phyloP scores from a whole-genome alignment of 176 grass and related monocot genomes.

The Triticum turgidum region DNA sequence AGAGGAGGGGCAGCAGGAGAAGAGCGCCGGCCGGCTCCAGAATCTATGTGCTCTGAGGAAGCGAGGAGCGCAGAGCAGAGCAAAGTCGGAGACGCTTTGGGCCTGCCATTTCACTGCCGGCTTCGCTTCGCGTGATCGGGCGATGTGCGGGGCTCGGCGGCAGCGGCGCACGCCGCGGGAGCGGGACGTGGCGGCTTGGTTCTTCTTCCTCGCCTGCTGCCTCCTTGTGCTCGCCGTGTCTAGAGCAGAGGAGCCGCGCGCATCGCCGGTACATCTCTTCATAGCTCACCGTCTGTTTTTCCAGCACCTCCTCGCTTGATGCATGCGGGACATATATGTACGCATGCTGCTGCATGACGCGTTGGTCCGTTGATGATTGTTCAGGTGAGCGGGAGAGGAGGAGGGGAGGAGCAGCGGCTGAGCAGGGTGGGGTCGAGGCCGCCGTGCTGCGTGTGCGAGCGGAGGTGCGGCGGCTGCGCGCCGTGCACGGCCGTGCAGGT shows the following conservation, averaged over 20 bases:
- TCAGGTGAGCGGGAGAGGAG: neutral
- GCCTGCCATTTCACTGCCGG: neutral
- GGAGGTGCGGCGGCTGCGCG: constrained; percentile 50
- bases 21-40: neutral
- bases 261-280: neutral
- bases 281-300: neutral
- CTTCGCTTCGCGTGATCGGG: neutral
- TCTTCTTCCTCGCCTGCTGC: neutral
- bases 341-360: neutral
- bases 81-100: neutral
- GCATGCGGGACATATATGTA: neutral
- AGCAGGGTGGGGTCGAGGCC: constrained; percentile 52
- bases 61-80: neutral
- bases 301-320: neutral
- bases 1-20: neutral
- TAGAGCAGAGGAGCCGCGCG: neutral
- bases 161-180: neutral
- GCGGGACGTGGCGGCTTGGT: neutral
- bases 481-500: constrained; percentile 54
- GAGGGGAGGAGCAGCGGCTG: neutral
- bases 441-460: constrained; percentile 56
- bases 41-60: neutral
- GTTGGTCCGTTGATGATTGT: too few species aligned
- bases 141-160: constrained; percentile 20
- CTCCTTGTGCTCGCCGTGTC: neutral